Base-by-base conservation (phyloP, 169 alveolate species). In the Pseudocohnilembus persalinus region DNA sequence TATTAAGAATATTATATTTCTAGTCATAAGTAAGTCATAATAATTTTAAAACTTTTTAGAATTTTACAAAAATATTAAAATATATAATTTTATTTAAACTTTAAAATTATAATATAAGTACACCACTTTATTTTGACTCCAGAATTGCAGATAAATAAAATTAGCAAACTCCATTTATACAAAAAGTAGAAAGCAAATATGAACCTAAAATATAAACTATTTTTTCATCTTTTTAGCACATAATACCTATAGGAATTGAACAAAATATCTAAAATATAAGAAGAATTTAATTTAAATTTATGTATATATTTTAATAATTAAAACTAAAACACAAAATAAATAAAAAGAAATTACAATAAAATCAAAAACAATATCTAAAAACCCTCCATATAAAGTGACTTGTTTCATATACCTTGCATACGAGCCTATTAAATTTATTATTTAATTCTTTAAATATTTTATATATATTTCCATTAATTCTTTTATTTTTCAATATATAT, bases 371-470 rank as follows among this genome's bases (percentile, higher is more conserved):
- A 89, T 85, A 77, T 89, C 93, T 64, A 80, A 73, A 78, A 85
- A 89, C n/a, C 93, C 93, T 34, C 93, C 93, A 83, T 82, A 89
- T 31, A 85, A 88, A 49, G 90, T 34, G 30, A 82, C 25, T 30
- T 85, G 79, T 20, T 77, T 74, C 0, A 91, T 89, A 0, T 76
- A 79, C 35, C 93, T 84, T 24, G 93, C 93, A 82, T 89, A 89
- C 20, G 93, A 11, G 4, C 68, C 68, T 49, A 49, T 11, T 49
- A 49, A 11, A 11, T 11, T 11, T 49, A 49, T 49, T 11, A 49
- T 49, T 11, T 49, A 49, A 11, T 49, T 49, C 4, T 11, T 49
- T 49, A 11, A 49, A 49, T 49, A 49, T 11, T 11, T 11, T 11
- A 49, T 11, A 49, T 20, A 49, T 49, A 49, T 49, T 4, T 11